A percentile compares a stretch with the other conserved stretches of the same genome.
phyloP scores from a whole-genome alignment of 2,329 filamentous ascomycete species.

The Botrytis sinoallii region DNA sequence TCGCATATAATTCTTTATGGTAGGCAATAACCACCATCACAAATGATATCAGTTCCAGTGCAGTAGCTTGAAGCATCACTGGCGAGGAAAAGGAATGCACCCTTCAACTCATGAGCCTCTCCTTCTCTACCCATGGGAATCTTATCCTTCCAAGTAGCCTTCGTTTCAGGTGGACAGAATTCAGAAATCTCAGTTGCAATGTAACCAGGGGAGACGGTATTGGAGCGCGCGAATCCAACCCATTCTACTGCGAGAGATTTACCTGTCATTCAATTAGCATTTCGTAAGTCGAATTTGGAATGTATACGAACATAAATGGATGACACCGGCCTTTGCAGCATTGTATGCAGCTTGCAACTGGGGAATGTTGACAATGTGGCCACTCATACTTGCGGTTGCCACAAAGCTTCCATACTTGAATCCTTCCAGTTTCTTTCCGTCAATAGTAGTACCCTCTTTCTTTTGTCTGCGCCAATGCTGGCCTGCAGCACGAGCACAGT shows the following conservation, averaged over 20 bases:
- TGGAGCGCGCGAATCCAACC: conserved; percentile 70
- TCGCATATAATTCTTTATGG: conserved; percentile 6
- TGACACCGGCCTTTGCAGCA: conserved; percentile 64
- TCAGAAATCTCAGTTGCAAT: conserved; percentile 70
- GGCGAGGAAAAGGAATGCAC: conserved; percentile 76
- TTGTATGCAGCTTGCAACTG: conserved; percentile 74
- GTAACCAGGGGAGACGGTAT: conserved; percentile 72
- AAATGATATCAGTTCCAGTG: conserved; percentile 69
- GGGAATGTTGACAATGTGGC: conserved; percentile 73
- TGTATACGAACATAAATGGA: conserved; percentile 51
- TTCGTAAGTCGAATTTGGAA: not conserved
- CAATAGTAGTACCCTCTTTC: conserved; percentile 59
- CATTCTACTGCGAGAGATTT: conserved; percentile 73
- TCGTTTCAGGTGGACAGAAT: conserved; percentile 63
- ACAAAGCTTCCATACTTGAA: conserved; percentile 69
- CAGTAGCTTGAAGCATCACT: conserved; percentile 82
- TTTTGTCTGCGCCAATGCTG: conserved; percentile 69
- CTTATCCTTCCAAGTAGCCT: conserved; percentile 72
- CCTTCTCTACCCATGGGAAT: conserved; percentile 79
- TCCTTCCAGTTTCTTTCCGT: conserved; percentile 59
- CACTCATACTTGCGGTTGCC: conserved; percentile 75
- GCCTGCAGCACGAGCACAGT: conserved; percentile 69
- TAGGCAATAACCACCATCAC: conserved; percentile 49
- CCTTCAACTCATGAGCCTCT: conserved; percentile 72
- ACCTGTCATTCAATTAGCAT: conserved; percentile 42